A percentile compares a stretch with the other conserved stretches of the same genome.
These are phyloP conservation scores for Immersiporthe knoxdaviesiana DNA, from an alignment of 2,329 filamentous ascomycete genomes.

Conservation along the genomic window DNA sequence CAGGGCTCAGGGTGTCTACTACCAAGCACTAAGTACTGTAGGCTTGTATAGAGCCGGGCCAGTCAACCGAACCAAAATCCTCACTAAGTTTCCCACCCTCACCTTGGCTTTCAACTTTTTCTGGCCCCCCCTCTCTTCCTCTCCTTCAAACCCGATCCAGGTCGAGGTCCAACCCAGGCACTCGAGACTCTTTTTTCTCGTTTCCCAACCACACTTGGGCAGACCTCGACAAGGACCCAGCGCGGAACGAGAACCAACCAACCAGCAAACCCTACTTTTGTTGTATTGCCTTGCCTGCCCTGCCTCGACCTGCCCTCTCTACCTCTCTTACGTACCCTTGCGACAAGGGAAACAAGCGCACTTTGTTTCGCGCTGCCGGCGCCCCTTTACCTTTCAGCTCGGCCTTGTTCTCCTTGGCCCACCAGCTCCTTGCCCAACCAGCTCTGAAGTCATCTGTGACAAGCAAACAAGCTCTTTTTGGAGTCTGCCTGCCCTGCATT, in stretches of 20 bases:
- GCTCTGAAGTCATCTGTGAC: neutral
- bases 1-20: neutral
- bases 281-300: slow-evolving; percentile 2
- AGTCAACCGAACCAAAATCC: slow-evolving; percentile 8
- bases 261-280: slow-evolving; percentile 4
- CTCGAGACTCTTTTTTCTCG: neutral
- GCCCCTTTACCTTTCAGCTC: slow-evolving; percentile 1
- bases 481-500: slow-evolving; percentile 4
- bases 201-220: neutral
- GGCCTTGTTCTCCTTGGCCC: neutral
- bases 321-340: neutral
- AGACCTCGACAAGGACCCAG: neutral
- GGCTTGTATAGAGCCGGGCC: slow-evolving; percentile 5
- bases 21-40: too few relatives aligned
- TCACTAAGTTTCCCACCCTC: neutral
- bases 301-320: neutral
- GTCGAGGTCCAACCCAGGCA: slow-evolving; percentile 3
- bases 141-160: neutral
- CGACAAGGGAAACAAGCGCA: neutral
- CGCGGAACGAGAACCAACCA: neutral
- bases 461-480: neutral
- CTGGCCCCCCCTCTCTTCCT: too few relatives aligned
- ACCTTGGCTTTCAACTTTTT: neutral
- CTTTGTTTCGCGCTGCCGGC: slow-evolving; percentile 9
- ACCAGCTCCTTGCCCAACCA: neutral